Base-by-base conservation (phyloP, 768 basidiomycete species). In the Russula dissimulans region DNA sequence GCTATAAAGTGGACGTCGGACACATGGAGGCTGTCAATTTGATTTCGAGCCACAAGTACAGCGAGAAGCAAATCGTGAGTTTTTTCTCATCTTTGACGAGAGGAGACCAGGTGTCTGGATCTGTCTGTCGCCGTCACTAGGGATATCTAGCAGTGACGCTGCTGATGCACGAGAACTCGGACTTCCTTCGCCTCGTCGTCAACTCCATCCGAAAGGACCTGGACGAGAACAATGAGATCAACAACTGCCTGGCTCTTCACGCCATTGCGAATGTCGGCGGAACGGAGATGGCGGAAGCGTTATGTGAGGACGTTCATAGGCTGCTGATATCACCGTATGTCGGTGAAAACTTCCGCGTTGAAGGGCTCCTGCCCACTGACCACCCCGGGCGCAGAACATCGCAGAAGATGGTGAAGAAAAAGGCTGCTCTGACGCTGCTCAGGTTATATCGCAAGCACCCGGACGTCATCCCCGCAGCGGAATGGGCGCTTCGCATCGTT, bases 21-120 rank as follows among this genome's bases (percentile, higher is more conserved):
- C 97, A 98, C 72, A 97, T 98, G 95, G 95, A 98, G 70, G 95
- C 97, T 29, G 93, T 98, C 66, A 98, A 99, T 72, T 81, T 99
- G 65, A 97, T 99, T 66, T 90, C 95, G 31, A 93, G 91, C 68
- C 74, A 82, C 36, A 98, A 97, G 68, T 99, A 99, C 71, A 93
- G 89, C 69, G 97, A 99, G 77, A 99, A 99, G 74, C 97, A 99
- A 73, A 98, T 99, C 64, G 95, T 97, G 70, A 65, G 91, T 73
- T 31, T 26, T 26, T 26, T 34, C 42, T 57, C 45, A n/a, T 46
- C 22, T 14, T 29, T 44, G 43, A 26, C 54, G 41, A 59, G 51
- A 59, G 59, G 31, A 31, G 50, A 18, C 44, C 17, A 38, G 53
- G 31, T 57, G 53, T 39, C 56, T 32, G 63, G 65, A 69, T 45